Conservation (phyloP, 345 rosid species). For the Salix viminalis region DNA sequence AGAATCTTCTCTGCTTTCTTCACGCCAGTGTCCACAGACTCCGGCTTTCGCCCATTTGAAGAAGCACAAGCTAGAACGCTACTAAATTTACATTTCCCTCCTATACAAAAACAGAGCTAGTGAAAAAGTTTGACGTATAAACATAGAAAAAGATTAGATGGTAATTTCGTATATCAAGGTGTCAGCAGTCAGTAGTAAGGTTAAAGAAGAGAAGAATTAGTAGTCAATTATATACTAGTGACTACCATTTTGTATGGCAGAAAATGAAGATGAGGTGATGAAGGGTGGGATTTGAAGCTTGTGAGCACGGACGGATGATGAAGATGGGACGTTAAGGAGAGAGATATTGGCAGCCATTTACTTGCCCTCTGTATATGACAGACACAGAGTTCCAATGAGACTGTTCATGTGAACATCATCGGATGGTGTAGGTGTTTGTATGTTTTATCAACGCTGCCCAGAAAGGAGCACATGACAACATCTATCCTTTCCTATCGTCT, state of each 20-base stretch:
- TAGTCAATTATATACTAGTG: neutral
- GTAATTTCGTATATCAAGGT: neutral
- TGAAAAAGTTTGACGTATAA: neutral
- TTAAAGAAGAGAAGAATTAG: neutral
- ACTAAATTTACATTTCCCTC: slow-evolving; percentile 24
- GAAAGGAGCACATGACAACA: no score
- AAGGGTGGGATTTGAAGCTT: neutral
- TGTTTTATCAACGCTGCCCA: no score
- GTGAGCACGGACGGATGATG: slow-evolving; percentile 1
- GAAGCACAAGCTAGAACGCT: slow-evolving; percentile 31
- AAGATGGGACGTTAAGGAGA: slow-evolving; percentile 25
- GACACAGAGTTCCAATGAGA: no score
- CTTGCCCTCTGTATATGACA: no score
- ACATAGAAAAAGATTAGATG: neutral
- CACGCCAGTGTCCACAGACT: slow-evolving; percentile 29
- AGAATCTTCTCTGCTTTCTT: slow-evolving; percentile 44
- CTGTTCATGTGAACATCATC: no score
- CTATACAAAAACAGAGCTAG: neutral
- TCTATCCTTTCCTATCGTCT: no score
- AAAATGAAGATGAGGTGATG: slow-evolving; percentile 6
- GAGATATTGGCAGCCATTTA: slow-evolving; percentile 31
- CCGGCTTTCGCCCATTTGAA: slow-evolving; percentile 63
- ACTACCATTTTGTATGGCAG: neutral
- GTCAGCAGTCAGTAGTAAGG: no score
- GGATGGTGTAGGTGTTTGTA: no score